Evolutionary conservation across 2,329 filamentous ascomycete species (phyloP).

Genomic region (Ophiocordyceps unilateralis): DNA sequence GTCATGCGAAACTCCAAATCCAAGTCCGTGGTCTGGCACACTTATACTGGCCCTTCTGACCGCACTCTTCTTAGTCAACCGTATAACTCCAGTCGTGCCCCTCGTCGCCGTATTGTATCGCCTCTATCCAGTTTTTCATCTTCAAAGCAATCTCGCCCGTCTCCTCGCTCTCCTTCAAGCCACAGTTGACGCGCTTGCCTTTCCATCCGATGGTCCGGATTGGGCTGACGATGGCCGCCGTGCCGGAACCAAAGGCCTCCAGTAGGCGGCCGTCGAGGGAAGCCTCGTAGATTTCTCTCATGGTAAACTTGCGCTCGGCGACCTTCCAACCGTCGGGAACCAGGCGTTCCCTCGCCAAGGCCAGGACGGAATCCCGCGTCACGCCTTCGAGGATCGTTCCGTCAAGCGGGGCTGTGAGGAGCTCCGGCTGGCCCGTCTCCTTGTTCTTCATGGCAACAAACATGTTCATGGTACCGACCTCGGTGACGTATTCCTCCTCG

Average conservation of each 20-base stretch:
- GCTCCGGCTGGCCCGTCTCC: conserved; percentile 76
- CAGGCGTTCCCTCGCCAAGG: conserved; percentile 68
- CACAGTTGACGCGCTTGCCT: conserved; percentile 66
- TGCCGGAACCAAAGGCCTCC: conserved; percentile 88
- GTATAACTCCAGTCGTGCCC: conserved; percentile 77
- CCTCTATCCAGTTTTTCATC: conserved; percentile 96
- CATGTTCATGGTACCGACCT: conserved; percentile 98
- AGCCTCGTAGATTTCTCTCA: conserved; percentile 70
- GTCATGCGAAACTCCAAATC: not conserved
- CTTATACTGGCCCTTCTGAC: not conserved
- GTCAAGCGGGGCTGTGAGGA: conserved; percentile 88
- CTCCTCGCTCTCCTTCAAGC: conserved; percentile 64
- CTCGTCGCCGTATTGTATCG: conserved; percentile 86
- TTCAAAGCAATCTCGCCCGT: conserved; percentile 68
- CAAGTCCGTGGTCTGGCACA: no score
- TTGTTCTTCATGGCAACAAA: conserved; percentile 76
- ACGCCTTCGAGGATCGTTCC: conserved; percentile 94
- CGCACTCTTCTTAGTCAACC: conserved; percentile 13
- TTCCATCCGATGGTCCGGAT: conserved; percentile 82
- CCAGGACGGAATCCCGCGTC: conserved; percentile 79
- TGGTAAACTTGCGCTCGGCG: conserved; percentile 79
- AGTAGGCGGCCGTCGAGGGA: conserved; percentile 69
- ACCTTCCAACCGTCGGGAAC: conserved; percentile 76
- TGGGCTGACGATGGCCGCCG: conserved; percentile 84
- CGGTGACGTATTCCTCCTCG: conserved; percentile 86